Evolutionary conservation across 441 rosid species (phyloP), one percentile per base, ranked within the genome.

Genomic region (Gossypium laxum): DNA sequence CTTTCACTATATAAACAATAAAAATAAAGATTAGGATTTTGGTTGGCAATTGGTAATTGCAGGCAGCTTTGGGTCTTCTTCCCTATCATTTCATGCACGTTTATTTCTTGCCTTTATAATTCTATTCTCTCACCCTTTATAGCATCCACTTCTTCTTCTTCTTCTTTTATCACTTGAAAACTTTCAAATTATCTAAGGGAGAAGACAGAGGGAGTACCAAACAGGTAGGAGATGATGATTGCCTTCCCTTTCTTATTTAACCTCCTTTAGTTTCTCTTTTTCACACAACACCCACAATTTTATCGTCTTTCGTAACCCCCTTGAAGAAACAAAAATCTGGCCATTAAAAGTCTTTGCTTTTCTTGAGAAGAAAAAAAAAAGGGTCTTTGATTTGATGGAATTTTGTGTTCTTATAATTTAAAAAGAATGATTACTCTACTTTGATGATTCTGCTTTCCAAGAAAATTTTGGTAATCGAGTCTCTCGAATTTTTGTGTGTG

Each of bases 11-110:
- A 61, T 58, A 22, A 22, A 4, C 0, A 56, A 56, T 7, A 56
- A 1, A 21, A 10, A 48, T n/a, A 48, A 54, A 19, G 12, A 54
- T 7, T n/a, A 1, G 14, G 21, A 59, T 2, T 12, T 57, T 30
- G 21, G 45, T 14, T 59, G 45, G 11, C 65, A 59, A 61, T 6
- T 54, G 59, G 12, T 8, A 2, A 54, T 54, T 17, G 26, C 47
- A 34, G 67, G 67, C 48, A 15, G 48, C 26, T 6, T 48, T 67
- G 74, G 21, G 38, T n/a, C 70, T 74, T 70, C 41, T 32, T 32
- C 10, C 77, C 60, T 52, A 15, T 5, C 21, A 15, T 21, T 73
- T 50, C 56, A 54, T 65, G 69, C 81, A 51, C 75, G 75, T 73
- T 77, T 81, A 12, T 57, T 57, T 26, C 34, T 12, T n/a, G 18